phyloP scores from a whole-genome alignment of 306 rosid species.

The Sindora glabra region DNA sequence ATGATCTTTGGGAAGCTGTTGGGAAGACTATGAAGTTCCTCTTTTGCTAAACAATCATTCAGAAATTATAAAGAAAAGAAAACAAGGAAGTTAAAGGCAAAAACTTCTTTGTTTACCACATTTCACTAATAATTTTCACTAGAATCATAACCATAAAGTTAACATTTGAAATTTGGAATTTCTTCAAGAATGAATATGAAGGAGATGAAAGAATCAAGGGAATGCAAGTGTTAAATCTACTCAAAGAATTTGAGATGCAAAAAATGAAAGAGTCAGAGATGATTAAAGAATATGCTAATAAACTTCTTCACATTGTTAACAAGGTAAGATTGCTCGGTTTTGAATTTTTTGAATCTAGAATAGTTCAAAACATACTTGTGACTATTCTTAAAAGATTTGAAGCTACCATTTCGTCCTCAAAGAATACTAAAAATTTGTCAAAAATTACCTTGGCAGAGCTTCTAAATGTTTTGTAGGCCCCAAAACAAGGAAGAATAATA shows the following conservation, averaged over 20 bases:
- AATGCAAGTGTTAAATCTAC: neutral
- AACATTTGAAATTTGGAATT: neutral
- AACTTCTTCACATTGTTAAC: neutral
- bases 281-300: neutral
- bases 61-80: neutral
- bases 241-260: neutral
- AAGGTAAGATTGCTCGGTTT: neutral
- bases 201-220: neutral
- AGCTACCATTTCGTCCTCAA: neutral
- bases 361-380: slow-evolving; percentile 4
- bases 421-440: neutral
- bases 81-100: neutral
- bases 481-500: neutral
- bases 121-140: too few species aligned
- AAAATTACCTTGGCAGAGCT: neutral
- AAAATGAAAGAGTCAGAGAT: neutral
- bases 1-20: too few species aligned
- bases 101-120: too few species aligned
- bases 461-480: neutral
- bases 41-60: neutral
- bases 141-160: neutral
- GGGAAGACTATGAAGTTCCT: neutral
- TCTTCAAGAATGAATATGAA: neutral
- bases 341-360: neutral
- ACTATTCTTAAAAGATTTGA: neutral